phyloP scores from a whole-genome alignment of 2,329 filamentous ascomycete genomes.

The Cladobotryum protrusum region DNA sequence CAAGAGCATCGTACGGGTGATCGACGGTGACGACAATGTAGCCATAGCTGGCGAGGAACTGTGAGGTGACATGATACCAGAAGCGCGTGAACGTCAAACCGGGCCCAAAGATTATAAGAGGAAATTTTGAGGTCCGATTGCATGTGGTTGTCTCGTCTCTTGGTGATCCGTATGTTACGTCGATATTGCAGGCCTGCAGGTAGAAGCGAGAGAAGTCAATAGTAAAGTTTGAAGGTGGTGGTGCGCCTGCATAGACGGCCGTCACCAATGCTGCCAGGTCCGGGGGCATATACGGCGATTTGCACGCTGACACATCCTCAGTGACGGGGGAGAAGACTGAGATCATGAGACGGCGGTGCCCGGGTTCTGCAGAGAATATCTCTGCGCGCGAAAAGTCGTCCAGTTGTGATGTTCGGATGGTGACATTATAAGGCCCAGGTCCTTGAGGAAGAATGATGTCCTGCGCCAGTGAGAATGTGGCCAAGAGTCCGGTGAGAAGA shows the following conservation, averaged over 20 bases:
- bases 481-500: background rate
- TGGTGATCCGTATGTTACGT: slow-evolving; percentile 5
- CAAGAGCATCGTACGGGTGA: background rate
- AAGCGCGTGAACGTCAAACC: slow-evolving; percentile 4
- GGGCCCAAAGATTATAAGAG: slow-evolving; percentile 2
- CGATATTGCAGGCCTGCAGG: background rate
- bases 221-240: slow-evolving; percentile 3
- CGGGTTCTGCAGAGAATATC: slow-evolving; percentile 1
- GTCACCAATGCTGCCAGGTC: background rate
- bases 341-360: slow-evolving; percentile 9
- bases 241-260: background rate
- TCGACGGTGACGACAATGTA: slow-evolving; percentile 5
- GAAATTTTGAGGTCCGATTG: slow-evolving; percentile 1
- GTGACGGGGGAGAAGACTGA: slow-evolving; percentile 11
- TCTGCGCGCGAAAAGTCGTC: slow-evolving; percentile 9
- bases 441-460: slow-evolving; percentile 1
- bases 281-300: slow-evolving; percentile 8
- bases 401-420: slow-evolving; percentile 8
- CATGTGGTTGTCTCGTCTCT: background rate
- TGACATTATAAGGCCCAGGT: slow-evolving; percentile 3
- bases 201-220: slow-evolving; percentile 3
- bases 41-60: slow-evolving; percentile 8
- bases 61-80: slow-evolving; percentile 3
- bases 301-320: slow-evolving; percentile 4
- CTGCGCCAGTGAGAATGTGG: slow-evolving; percentile 3